Evolutionary conservation across 2,329 filamentous ascomycete genomes (phyloP), one percentile per base, ranked within the genome.

Genomic region (Dothideomycetidae sp.): DNA sequence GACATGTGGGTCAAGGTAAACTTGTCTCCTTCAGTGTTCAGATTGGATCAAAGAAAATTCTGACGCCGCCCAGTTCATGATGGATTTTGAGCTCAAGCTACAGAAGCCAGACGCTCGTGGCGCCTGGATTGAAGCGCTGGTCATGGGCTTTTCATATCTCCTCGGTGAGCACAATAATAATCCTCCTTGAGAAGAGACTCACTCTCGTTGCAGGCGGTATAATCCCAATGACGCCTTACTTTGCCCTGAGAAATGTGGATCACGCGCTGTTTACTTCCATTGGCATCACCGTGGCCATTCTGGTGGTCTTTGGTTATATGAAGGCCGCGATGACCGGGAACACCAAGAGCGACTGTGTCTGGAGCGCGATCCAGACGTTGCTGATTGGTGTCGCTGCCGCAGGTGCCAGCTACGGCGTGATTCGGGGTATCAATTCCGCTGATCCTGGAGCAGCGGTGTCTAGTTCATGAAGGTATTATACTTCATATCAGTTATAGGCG

Each of bases 61-160:
- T 33, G 15, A 33, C 21, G n/a, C 12, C 10, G 5, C 10, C 10
- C 31, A 57, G 51, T 75, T 75, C 58, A 67, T 73, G 61, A 72
- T 75, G 64, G 67, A 72, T 49, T 71, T 75, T 53, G 65, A 68
- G 46, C 60, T 71, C 36, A 60, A 59, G 43, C 60, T 70, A 30
- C 59, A 64, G 42, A 23, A 66, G 39, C 59, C 60, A 3, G 42
- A 45, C 5, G 46, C 60, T 52, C 44, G 58, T 56, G 50, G 60
- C 55, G 71, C 48, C 53, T 66, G 55, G 54, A 55, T 73, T 21
- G 62, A 58, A 32, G 61, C 58, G 1, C 40, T 61, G 10, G 58
- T 60, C 4, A 61, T 60, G 48, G 58, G 53, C 1, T 30, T 55
- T 9, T 49, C 55, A 13, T 61, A 60, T 46, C 54, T 61, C 33